Conservation (phyloP, 2,329 filamentous ascomycete genomes). For the Fusarium metavorans region DNA sequence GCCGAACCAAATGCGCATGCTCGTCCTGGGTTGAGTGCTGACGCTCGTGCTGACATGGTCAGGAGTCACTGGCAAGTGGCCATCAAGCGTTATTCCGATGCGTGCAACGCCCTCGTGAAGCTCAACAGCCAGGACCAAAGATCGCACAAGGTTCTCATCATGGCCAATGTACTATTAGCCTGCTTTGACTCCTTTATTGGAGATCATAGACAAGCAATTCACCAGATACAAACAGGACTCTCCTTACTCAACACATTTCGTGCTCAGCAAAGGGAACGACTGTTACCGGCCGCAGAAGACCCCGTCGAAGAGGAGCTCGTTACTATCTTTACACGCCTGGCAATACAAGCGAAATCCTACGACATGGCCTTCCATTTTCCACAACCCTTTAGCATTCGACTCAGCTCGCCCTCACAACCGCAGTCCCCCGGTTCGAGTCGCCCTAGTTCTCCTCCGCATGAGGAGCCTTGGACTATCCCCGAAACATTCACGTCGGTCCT, state of each 20-base stretch:
- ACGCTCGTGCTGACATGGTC: conserved; percentile 48
- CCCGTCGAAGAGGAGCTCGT: conserved; percentile 69
- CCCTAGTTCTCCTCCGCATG: conserved; percentile 54
- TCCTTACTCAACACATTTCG: conserved; percentile 65
- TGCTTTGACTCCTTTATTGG: conserved; percentile 77
- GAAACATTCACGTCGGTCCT: conserved; percentile 60
- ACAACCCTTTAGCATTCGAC: conserved; percentile 69
- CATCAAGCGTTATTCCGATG: conserved; percentile 69
- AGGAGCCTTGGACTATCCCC: conserved; percentile 36
- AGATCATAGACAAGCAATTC: conserved; percentile 71
- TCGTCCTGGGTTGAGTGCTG: conserved; percentile 18
- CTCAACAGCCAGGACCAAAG: conserved; percentile 57
- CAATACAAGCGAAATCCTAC: conserved; percentile 75
- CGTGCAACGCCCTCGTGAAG: conserved; percentile 63
- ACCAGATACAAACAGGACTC: conserved; percentile 71
- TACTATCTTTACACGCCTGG: conserved; percentile 72
- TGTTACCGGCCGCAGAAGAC: conserved; percentile 52
- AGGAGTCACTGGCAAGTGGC: conserved; percentile 70
- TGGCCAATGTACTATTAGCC: conserved; percentile 74
- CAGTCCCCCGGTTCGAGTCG: conserved; percentile 58
- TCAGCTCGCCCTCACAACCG: conserved; percentile 44
- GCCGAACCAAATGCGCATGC: conserved; percentile 60
- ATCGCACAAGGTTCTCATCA: conserved; percentile 67
- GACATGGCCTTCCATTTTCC: conserved; percentile 77
- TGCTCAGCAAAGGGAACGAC: conserved; percentile 53